Percentiles rank a stretch among this genome's conserved stretches.
Evolutionary conservation across 2,329 filamentous ascomycete genomes (phyloP).

Genomic region (Fusarium robinianum): DNA sequence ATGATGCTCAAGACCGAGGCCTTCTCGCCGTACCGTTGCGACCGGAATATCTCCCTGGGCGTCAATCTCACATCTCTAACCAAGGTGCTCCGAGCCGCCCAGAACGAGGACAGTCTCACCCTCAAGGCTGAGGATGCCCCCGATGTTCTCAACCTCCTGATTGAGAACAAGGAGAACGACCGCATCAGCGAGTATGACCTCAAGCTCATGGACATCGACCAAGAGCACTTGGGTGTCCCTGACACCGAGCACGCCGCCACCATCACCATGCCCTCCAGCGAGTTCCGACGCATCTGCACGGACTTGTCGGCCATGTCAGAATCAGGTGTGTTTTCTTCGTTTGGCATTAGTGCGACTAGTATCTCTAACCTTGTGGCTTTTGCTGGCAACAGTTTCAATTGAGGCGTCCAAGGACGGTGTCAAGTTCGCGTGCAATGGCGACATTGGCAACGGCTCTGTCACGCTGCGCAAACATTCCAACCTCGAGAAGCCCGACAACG

Average conservation of each 20-base stretch:
- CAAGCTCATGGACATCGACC: conserved; percentile 99
- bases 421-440: conserved; percentile 90
- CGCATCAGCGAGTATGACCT: conserved; percentile 98
- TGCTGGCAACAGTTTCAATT: conserved; percentile 82
- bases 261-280: conserved; percentile 82
- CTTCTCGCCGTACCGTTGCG: conserved; percentile 95
- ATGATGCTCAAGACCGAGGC: conserved; percentile 98
- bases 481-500: conserved; percentile 84
- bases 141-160: conserved; percentile 92
- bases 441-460: conserved; percentile 94
- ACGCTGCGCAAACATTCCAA: conserved; percentile 87
- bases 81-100: conserved; percentile 93
- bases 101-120: conserved; percentile 92
- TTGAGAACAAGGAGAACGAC: conserved; percentile 88
- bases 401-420: conserved; percentile 97
- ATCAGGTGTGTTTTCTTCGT: conserved; percentile 68
- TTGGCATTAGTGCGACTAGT: too few species aligned
- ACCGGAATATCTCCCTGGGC: conserved; percentile 97
- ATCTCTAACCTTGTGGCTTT: too few species aligned
- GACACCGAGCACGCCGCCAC: conserved; percentile 98
- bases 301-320: conserved; percentile 92
- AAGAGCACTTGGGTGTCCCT: conserved; percentile 97
- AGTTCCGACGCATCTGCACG: conserved; percentile 94
- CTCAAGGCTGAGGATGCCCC: conserved; percentile 97
- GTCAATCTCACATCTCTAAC: conserved; percentile 96